These are phyloP conservation scores for Cercospora zeae-maydis DNA, from an alignment of 2,329 filamentous ascomycete species.

Conservation along the genomic window DNA sequence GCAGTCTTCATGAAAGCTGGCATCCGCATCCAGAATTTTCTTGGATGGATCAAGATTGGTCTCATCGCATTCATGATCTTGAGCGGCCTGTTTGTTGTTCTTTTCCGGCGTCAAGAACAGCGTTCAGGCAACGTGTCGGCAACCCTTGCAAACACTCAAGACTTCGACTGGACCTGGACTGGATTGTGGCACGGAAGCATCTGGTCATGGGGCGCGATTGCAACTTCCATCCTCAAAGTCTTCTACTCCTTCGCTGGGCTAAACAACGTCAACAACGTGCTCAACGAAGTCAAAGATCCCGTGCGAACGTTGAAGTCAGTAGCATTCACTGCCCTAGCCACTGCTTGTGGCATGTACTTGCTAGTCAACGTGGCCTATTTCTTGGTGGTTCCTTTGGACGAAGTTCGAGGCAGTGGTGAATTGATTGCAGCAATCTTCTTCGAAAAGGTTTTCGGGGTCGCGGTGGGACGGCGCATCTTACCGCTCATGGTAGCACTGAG, in stretches of 20 bases:
- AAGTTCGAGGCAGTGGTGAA: slow-evolving; percentile 64
- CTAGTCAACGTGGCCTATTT: slow-evolving; percentile 64
- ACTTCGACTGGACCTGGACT: slow-evolving; percentile 22
- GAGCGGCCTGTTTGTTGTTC: slow-evolving; percentile 38
- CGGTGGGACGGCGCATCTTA: slow-evolving; percentile 56
- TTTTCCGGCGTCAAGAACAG: slow-evolving; percentile 27
- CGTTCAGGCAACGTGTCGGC: background rate
- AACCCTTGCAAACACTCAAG: background rate
- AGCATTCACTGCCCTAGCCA: slow-evolving; percentile 53
- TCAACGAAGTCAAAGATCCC: slow-evolving; percentile 68
- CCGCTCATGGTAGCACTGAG: slow-evolving; percentile 65
- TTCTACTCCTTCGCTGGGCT: slow-evolving; percentile 67
- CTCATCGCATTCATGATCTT: slow-evolving; percentile 40
- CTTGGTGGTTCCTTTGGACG: slow-evolving; percentile 62
- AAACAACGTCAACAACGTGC: slow-evolving; percentile 65
- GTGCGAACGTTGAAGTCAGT: slow-evolving; percentile 57
- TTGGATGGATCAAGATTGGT: slow-evolving; percentile 42
- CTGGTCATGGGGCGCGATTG: slow-evolving; percentile 66
- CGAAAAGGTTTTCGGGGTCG: slow-evolving; percentile 58
- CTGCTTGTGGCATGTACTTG: slow-evolving; percentile 62
- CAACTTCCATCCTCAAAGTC: slow-evolving; percentile 63
- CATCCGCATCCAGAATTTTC: slow-evolving; percentile 39
- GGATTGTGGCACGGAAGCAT: slow-evolving; percentile 24
- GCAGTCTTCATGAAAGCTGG: slow-evolving; percentile 39
- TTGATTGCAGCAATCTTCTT: slow-evolving; percentile 67